Base-by-base conservation (phyloP, 1,284 basidiomycete genomes). In the Phylloporus sp. region DNA sequence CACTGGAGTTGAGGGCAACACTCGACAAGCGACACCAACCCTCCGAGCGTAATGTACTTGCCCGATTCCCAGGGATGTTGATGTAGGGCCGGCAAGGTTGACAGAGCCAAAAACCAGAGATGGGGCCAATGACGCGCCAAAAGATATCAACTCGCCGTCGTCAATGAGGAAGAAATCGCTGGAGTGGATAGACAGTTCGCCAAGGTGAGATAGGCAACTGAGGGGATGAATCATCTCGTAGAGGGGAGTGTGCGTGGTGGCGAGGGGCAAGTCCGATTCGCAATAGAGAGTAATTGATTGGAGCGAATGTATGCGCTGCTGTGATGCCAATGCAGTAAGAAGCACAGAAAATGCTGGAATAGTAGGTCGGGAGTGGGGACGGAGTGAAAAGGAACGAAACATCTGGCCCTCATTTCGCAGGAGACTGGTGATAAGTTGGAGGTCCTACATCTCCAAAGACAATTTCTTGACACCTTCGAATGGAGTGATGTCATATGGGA, bases 401-500 rank as follows among this genome's bases (percentile, higher is more conserved):
- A 7, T 25, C 37, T 58, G 57, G 37, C 37, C 20, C 37, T 37
- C 37, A 39, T 17, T 4, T 25, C 57, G 57, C 6, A 41, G 32
- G 37, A 58, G 37, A 15, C n/a, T 2, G 8, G 56, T 57, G 8
- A 57, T 20, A 20, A 37, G 6, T 11, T n/a, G 23, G 11, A 39
- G 32, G 20, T 37, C 23, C 56, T 35, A 57, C 8, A 37, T 12
- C 20, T 57, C 19, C 56, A 57, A 37, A n/a, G 20, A n/a, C 56
- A 53, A 17, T 12, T 2, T 17, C 2, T 47, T 7, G 10, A 63
- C 62, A 3, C 41, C 60, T 29, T 49, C 35, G 43, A 70, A 70
- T 29, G 68, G 57, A 17, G 20, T 59, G 20, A 19, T 14, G 39
- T 41, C 17, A 43, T n/a, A 32, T 59, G 39, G 39, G 57, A 59